Evolutionary conservation across 352 stramenopile species (phyloP), one percentile per base, ranked within the genome.

Genomic region (Pythium monospermum): DNA sequence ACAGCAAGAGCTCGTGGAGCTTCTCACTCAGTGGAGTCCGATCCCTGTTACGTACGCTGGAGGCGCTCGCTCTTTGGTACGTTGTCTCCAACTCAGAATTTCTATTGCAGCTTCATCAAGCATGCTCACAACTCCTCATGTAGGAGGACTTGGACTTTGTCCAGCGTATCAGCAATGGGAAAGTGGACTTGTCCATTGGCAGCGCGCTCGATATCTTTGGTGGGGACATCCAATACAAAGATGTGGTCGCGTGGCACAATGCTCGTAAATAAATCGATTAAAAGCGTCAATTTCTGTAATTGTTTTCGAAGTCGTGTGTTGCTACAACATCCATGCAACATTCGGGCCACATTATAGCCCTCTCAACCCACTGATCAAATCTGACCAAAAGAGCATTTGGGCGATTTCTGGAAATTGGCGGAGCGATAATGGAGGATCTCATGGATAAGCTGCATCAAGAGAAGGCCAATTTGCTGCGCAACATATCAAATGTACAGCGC

Each of bases 151-250:
- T 99, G 42, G 87, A 98, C 38, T 82, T 96, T 28, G 95, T 99
- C 6, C 76, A 97, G 46, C 69, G 79, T 46, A 76, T 98, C 25
- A 94, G 95, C 42, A 75, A 83, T 12, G 89, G 94, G 59, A 96
- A 92, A 53, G 95, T 99, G 21, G 95, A 99, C 62, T 77, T 98
- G n/a, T 98, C 96, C 6, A 98, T 99, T 62, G 96, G 96, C 15
- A 98, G 94, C 67, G 96, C 96, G 1, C 76, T 99, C 30, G 94
- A 98, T 78, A 97, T 97, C 49, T 99, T 99, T 66, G 96, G 96
- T 38, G 96, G 96, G 33, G 73, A 95, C 51, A 89, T 99, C 43
- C 62, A 64, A 32, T 99, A 98, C 65, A 74, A 88, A 10, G 89
- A 97, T 39, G 95, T 98, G 19, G 85, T 98, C 19, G 69, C 65